A percentile compares a stretch with the other conserved stretches of the same genome.
Conservation (phyloP, 2,329 filamentous ascomycete species). For the Aspergillus sp. region DNA sequence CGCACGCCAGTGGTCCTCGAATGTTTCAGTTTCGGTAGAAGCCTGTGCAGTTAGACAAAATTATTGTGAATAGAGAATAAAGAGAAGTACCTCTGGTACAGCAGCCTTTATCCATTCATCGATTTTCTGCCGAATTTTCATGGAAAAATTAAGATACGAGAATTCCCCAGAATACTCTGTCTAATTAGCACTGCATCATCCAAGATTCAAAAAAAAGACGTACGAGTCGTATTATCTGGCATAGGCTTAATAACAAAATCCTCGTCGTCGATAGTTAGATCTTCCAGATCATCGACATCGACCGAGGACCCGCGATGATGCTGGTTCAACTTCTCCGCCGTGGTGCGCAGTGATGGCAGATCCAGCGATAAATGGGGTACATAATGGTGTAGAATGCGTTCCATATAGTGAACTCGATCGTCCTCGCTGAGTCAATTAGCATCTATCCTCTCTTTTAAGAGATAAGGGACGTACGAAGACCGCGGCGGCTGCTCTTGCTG, state of each 20-base stretch:
- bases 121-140: constrained; percentile 37
- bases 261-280: constrained; percentile 37
- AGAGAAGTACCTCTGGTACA: constrained; percentile 26
- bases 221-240: constrained; percentile 35
- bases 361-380: constrained; percentile 41
- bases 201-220: constrained; percentile 7
- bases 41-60: constrained; percentile 16
- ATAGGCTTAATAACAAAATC: constrained; percentile 35
- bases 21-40: constrained; percentile 30
- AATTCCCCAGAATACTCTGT: constrained; percentile 42
- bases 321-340: constrained; percentile 38
- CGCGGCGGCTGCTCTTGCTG: constrained; percentile 28
- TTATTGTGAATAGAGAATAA: not conserved
- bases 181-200: constrained; percentile 4
- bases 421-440: constrained; percentile 18
- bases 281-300: constrained; percentile 32
- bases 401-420: constrained; percentile 38
- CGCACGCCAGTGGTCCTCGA: constrained; percentile 38
- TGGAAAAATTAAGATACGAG: constrained; percentile 40
- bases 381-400: constrained; percentile 44
- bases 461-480: constrained; percentile 14
- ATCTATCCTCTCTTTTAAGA: not conserved
- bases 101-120: constrained; percentile 37
- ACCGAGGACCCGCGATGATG: constrained; percentile 25
- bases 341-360: constrained; percentile 35